A percentile compares a stretch with the other conserved stretches of the same genome.
phyloP scores from a whole-genome alignment of 495 filamentous ascomycete species.

The Talaromyces nanjingensis region DNA sequence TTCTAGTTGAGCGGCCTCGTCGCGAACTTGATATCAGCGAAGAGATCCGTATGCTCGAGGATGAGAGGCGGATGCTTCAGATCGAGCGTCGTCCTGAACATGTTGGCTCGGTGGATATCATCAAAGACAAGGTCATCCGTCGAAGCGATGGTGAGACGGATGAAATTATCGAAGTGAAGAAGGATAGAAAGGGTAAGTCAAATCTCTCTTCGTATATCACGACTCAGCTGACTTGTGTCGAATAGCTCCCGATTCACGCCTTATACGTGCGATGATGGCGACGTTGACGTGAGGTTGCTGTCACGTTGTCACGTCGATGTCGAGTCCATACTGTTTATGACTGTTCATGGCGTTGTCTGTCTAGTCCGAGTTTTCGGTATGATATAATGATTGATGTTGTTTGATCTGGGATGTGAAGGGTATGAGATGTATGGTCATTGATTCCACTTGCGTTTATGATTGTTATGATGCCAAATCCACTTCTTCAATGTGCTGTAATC shows the following conservation, averaged over 20 bases:
- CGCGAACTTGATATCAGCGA: constrained; percentile 49
- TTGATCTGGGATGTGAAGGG: background rate
- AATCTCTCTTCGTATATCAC: constrained; percentile 20
- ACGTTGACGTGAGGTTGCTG: constrained; percentile 55
- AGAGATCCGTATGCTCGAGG: constrained; percentile 53
- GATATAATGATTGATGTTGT: background rate
- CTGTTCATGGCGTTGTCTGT: constrained; percentile 2
- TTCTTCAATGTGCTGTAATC: background rate
- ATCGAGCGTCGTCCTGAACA: constrained; percentile 31
- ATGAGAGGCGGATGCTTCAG: constrained; percentile 35
- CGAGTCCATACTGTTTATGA: background rate
- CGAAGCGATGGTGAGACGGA: constrained; percentile 41
- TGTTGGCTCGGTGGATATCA: constrained; percentile 26
- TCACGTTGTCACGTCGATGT: background rate
- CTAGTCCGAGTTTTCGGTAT: background rate
- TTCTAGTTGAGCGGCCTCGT: constrained; percentile 45
- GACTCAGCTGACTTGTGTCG: constrained; percentile 16
- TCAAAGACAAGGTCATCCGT: constrained; percentile 35
- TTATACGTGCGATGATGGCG: constrained; percentile 68
- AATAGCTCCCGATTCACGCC: constrained; percentile 50
- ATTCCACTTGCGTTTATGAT: background rate
- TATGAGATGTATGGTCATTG: background rate
- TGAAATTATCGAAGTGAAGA: constrained; percentile 60
- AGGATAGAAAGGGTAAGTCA: constrained; percentile 78
- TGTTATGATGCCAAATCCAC: background rate